A percentile compares a stretch with the other conserved stretches of the same genome.
These are phyloP conservation scores for Kuraishia ogatae DNA, from an alignment of 805 yeast genomes.

Conservation along the genomic window DNA sequence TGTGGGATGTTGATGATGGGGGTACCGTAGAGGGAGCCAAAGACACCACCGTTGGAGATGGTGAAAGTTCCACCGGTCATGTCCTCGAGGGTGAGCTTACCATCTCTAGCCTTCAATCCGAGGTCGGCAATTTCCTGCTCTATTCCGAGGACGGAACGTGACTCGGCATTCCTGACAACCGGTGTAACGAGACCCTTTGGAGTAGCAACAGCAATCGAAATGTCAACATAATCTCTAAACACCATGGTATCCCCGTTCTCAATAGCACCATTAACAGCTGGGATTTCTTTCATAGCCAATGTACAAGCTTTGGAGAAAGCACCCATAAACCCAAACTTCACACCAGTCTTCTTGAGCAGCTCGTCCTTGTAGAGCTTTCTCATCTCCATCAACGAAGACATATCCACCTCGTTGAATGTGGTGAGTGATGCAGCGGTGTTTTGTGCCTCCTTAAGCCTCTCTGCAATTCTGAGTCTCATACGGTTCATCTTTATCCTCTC, in stretches of 20 bases:
- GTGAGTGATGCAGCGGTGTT: conserved; percentile 98
- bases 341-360: conserved; percentile 84
- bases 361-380: conserved; percentile 97
- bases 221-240: conserved; percentile 92
- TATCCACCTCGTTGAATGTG: conserved; percentile 96
- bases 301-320: conserved; percentile 91
- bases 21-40: conserved; percentile 95
- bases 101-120: conserved; percentile 93
- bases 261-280: conserved; percentile 92
- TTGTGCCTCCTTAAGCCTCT: conserved; percentile 97
- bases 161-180: conserved; percentile 94
- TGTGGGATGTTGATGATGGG: conserved; percentile 98
- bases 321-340: conserved; percentile 98
- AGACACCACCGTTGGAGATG: conserved; percentile 98
- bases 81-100: conserved; percentile 92
- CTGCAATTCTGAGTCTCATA: conserved; percentile 98
- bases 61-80: conserved; percentile 99
- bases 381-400: conserved; percentile 86
- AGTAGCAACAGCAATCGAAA: conserved; percentile 95
- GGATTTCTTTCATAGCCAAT: conserved; percentile 88
- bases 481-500: conserved; percentile 97
- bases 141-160: conserved; percentile 76
- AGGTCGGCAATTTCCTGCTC: conserved; percentile 77
- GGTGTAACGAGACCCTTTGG: conserved; percentile 99
- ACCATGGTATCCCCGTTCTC: conserved; percentile 89